A percentile compares a stretch with the other conserved stretches of the same genome.
Evolutionary conservation across 192 early-diverging fungal species (phyloP).

Genomic region (Backusella circina): DNA sequence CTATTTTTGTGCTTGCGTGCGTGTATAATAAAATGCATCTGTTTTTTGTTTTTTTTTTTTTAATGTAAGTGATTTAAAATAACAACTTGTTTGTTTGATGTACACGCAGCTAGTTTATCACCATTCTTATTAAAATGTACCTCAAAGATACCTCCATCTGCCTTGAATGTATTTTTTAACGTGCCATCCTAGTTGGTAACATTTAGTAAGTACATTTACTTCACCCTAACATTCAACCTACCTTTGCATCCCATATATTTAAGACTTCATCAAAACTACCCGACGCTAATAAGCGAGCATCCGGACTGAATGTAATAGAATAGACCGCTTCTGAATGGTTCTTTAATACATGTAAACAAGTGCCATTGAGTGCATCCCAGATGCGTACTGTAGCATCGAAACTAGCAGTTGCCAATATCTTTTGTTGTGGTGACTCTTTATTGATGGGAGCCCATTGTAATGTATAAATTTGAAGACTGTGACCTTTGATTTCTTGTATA

Average conservation of each 20-base stretch:
- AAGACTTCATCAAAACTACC: slow-evolving; percentile 77
- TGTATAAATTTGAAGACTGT: slow-evolving; percentile 75
- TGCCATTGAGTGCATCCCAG: slow-evolving; percentile 77
- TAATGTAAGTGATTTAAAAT: slow-evolving; percentile 8
- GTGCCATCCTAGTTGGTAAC: slow-evolving; percentile 36
- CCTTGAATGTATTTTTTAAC: slow-evolving; percentile 51
- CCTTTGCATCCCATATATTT: slow-evolving; percentile 70
- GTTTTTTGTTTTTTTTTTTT: not conserved
- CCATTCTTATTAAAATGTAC: slow-evolving; percentile 57
- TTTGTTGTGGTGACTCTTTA: slow-evolving; percentile 12
- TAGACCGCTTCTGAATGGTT: slow-evolving; percentile 70
- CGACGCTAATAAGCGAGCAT: slow-evolving; percentile 68
- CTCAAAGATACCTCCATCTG: slow-evolving; percentile 57
- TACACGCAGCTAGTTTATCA: slow-evolving; percentile 53
- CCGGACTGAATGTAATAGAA: slow-evolving; percentile 72
- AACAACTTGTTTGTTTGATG: slow-evolving; percentile 45
- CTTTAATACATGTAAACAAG: slow-evolving; percentile 65
- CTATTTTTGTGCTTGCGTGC: not conserved
- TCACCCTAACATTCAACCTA: slow-evolving; percentile 2
- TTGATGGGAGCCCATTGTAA: slow-evolving; percentile 74
- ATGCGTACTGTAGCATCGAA: slow-evolving; percentile 82
- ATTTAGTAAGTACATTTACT: not conserved
- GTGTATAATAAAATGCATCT: not conserved
- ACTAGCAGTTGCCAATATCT: slow-evolving; percentile 67
- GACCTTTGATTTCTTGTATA: slow-evolving; percentile 59